Percentiles rank a stretch among this genome's conserved stretches.
Conservation (phyloP, 352 stramenopile genomes). For the Phytophthora cryptogea region DNA sequence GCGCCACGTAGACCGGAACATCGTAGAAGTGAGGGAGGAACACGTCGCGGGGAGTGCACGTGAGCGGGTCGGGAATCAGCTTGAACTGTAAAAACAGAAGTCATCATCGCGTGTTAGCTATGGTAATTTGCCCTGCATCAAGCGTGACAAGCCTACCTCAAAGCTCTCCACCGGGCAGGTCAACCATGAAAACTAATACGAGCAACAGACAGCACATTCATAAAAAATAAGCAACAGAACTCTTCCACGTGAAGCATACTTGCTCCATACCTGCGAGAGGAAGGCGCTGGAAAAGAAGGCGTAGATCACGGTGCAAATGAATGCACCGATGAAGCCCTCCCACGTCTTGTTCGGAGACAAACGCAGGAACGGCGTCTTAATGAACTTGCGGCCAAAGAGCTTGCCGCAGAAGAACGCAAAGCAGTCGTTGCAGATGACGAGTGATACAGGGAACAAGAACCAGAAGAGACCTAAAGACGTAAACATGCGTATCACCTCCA, state of each 20-base stretch:
- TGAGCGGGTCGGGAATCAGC: constrained; percentile 70
- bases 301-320: constrained; percentile 95
- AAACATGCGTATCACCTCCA: not conserved
- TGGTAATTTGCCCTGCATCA: not conserved
- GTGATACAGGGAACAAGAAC: constrained; percentile 93
- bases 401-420: constrained; percentile 95
- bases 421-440: constrained; percentile 96
- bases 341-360: constrained; percentile 99
- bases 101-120: constrained; percentile 3
- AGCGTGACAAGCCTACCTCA: constrained; percentile 34
- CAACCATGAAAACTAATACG: constrained; percentile 90
- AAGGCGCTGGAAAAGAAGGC: constrained; percentile 92
- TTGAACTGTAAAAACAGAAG: constrained; percentile 37
- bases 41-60: constrained; percentile 63
- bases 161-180: constrained; percentile 91
- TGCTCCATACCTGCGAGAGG: constrained; percentile 72
- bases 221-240: constrained; percentile 8
- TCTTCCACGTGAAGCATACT: not conserved
- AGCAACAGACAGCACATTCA: constrained; percentile 2
- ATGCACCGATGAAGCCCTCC: constrained; percentile 98
- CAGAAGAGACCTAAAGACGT: constrained; percentile 87
- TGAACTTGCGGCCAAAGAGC: constrained; percentile 90
- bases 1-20: constrained; percentile 77
- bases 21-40: constrained; percentile 68
- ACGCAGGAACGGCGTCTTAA: constrained; percentile 89